A percentile compares a stretch with the other conserved stretches of the same genome.
Conservation (phyloP, 2,329 filamentous ascomycete species). For the Hypomyces perniciosus region DNA sequence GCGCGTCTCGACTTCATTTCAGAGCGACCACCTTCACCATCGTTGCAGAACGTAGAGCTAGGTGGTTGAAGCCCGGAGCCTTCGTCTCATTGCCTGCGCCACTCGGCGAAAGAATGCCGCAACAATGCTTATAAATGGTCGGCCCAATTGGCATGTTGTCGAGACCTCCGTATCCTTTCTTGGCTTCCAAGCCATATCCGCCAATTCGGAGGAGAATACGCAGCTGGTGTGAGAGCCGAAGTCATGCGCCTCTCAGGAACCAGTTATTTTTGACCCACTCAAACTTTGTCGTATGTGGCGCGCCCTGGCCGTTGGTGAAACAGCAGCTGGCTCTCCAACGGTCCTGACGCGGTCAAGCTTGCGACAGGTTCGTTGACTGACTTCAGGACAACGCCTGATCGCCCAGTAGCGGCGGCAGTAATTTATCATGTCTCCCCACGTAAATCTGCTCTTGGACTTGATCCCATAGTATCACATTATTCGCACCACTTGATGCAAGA, state of each 20-base stretch:
- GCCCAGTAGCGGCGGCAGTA: background rate
- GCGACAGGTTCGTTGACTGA: constrained; percentile 29
- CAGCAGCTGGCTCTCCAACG: constrained; percentile 38
- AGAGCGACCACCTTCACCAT: too few relatives aligned
- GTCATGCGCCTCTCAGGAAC: constrained; percentile 20
- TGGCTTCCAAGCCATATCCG: background rate
- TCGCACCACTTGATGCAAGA: background rate
- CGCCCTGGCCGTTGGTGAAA: constrained; percentile 46
- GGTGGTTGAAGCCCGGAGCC: too few relatives aligned
- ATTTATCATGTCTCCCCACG: too few relatives aligned
- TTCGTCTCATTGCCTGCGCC: too few relatives aligned
- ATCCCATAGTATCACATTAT: too few relatives aligned
- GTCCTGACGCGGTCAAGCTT: constrained; percentile 40
- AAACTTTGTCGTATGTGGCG: constrained; percentile 23
- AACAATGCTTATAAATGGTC: too few relatives aligned
- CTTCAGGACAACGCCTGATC: constrained; percentile 1
- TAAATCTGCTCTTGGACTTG: too few relatives aligned
- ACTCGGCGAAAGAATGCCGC: too few relatives aligned
- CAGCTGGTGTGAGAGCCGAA: constrained; percentile 16
- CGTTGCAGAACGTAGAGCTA: too few relatives aligned
- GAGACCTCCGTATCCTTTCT: too few relatives aligned
- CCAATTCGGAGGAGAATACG: constrained; percentile 4
- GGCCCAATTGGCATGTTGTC: too few relatives aligned
- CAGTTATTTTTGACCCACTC: constrained; percentile 17
- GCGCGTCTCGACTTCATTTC: too few relatives aligned